Evolutionary conservation across 306 rosid genomes (phyloP).

Genomic region (Vigna unguiculata): DNA sequence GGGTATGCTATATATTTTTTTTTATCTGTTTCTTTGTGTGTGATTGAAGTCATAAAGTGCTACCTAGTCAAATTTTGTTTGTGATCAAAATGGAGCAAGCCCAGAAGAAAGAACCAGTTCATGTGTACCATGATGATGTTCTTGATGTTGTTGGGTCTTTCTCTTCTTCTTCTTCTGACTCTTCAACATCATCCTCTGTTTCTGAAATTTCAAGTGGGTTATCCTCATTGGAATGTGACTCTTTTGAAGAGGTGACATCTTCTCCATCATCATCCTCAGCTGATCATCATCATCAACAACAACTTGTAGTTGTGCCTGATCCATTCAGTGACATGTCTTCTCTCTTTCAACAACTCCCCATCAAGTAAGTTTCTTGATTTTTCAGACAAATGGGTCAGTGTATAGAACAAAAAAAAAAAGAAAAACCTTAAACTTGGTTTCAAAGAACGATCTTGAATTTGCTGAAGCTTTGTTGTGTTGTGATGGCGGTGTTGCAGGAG

Average conservation of each 20-base stretch:
- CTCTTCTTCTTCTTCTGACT: constrained; percentile 10
- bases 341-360: constrained; percentile 54
- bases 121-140: constrained; percentile 17
- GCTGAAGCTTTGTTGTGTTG: constrained; percentile 35
- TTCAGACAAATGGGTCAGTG: neutral
- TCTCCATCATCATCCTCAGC: constrained; percentile 37
- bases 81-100: constrained; percentile 14
- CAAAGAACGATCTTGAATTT: neutral
- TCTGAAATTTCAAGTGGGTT: constrained; percentile 40
- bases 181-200: constrained; percentile 18
- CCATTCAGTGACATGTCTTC: constrained; percentile 52
- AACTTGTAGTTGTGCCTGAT: constrained; percentile 10
- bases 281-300: neutral
- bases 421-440: neutral
- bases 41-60: neutral
- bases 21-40: neutral
- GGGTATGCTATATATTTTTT: neutral
- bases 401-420: too few species aligned
- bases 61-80: neutral
- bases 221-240: constrained; percentile 48
- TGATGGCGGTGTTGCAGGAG: constrained; percentile 41
- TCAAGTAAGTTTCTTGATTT: constrained; percentile 45
- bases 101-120: constrained; percentile 14
- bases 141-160: constrained; percentile 12
- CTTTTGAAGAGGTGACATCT: constrained; percentile 54